Evolutionary conservation across 257 asterid genomes (phyloP).

Genomic region (Datura wrightii): DNA sequence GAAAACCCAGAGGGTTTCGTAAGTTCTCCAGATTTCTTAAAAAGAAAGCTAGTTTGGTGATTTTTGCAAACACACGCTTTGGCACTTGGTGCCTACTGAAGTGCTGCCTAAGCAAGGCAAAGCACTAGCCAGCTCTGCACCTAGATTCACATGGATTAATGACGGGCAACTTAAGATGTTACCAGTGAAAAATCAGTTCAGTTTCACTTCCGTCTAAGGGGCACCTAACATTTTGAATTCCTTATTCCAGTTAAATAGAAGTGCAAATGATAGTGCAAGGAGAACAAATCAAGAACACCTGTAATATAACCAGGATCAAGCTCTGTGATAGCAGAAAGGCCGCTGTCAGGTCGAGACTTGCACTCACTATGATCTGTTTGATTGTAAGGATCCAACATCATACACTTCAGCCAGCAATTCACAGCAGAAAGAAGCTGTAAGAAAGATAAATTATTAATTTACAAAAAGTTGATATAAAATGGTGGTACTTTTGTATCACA

Average conservation of each 20-base stretch:
- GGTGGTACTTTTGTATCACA: conserved; percentile 1
- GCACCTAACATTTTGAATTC: neutral
- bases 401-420: conserved; percentile 97
- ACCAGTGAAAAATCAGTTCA: conserved; percentile 8
- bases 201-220: neutral
- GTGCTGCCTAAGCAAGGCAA: neutral
- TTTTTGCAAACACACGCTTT: conserved; percentile 3
- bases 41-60: neutral
- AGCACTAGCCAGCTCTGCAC: neutral
- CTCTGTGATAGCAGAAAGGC: conserved; percentile 98
- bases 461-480: neutral
- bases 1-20: neutral
- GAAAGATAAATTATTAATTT: conserved; percentile 10
- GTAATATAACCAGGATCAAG: conserved; percentile 98
- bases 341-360: conserved; percentile 98
- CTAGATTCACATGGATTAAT: conserved; percentile 16
- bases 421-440: conserved; percentile 94
- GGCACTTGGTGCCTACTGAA: neutral
- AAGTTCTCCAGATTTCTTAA: neutral
- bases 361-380: conserved; percentile 97
- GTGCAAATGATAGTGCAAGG: neutral
- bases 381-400: conserved; percentile 86
- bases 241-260: neutral
- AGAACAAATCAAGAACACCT: conserved; percentile 48
- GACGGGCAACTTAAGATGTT: neutral